phyloP scores from a whole-genome alignment of 257 asterid genomes.

The Salvia hispanica region DNA sequence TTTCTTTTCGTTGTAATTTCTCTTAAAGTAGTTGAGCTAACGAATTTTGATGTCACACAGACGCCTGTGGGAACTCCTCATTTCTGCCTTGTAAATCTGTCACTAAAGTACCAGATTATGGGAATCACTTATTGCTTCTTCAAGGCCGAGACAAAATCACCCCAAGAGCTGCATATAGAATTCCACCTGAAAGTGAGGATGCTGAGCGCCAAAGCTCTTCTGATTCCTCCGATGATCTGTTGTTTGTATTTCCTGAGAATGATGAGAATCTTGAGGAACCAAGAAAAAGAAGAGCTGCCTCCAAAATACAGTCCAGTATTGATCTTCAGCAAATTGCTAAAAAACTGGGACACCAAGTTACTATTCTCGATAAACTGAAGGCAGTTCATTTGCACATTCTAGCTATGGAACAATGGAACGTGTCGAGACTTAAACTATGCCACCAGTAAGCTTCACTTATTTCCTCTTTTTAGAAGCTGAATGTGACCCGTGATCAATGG shows the following conservation, averaged over 20 bases:
- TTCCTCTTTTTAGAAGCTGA: conserved; percentile 6
- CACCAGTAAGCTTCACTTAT: conserved; percentile 45
- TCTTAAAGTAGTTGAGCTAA: conserved; percentile 2
- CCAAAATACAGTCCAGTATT: conserved; percentile 37
- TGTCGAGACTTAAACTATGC: conserved; percentile 57
- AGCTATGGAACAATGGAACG: conserved; percentile 83
- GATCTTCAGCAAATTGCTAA: conserved; percentile 35
- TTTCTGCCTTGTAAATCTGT: conserved; percentile 37
- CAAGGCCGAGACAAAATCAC: conserved; percentile 35
- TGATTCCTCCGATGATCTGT: conserved; percentile 43
- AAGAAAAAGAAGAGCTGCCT: conserved; percentile 32
- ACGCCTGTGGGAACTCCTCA: conserved; percentile 35
- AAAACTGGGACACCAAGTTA: conserved; percentile 44
- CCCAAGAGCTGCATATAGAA: conserved; percentile 43
- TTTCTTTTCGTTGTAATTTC: neutral
- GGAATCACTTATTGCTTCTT: conserved; percentile 31
- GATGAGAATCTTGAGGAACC: conserved; percentile 31
- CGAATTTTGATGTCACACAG: conserved; percentile 31
- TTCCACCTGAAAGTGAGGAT: conserved; percentile 47
- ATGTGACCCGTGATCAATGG: conserved; percentile 2
- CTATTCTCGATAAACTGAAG: conserved; percentile 63
- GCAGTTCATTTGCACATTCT: conserved; percentile 68
- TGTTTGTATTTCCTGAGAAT: conserved; percentile 35
- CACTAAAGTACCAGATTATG: conserved; percentile 33
- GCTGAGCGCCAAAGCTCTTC: conserved; percentile 39